Percentiles rank a stretch among this genome's conserved stretches.
phyloP scores from a whole-genome alignment of 345 rosid genomes.

The Dimocarpus longan region DNA sequence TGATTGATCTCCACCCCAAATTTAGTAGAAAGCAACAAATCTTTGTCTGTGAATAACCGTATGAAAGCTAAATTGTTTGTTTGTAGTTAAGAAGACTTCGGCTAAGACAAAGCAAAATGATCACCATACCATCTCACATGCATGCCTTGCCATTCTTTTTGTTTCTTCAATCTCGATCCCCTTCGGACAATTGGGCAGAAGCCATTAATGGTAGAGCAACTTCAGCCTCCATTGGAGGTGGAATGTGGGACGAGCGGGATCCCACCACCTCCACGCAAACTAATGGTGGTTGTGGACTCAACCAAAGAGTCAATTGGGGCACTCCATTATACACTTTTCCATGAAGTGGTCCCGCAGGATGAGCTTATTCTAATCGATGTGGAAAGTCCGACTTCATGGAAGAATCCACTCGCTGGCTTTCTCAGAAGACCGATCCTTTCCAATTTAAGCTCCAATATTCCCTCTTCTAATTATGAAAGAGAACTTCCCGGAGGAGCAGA shows the following conservation, averaged over 20 bases:
- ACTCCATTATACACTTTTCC: slow-evolving; percentile 70
- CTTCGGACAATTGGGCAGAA: too few relatives aligned
- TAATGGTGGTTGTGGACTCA: slow-evolving; percentile 81
- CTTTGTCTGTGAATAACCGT: slow-evolving; percentile 9
- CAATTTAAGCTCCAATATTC: slow-evolving; percentile 4
- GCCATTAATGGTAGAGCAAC: slow-evolving; percentile 1
- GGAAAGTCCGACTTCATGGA: slow-evolving; percentile 56
- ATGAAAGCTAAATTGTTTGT: slow-evolving; percentile 10
- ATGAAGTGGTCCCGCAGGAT: slow-evolving; percentile 61
- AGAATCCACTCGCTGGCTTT: slow-evolving; percentile 54
- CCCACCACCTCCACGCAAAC: slow-evolving; percentile 41
- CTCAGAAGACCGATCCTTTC: slow-evolving; percentile 32
- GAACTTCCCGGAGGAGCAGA: slow-evolving; percentile 32
- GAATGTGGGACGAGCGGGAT: neutral
- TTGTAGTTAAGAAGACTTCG: neutral
- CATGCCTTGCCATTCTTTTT: neutral
- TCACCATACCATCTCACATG: too few relatives aligned
- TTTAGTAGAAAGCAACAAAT: neutral
- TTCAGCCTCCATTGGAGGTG: slow-evolving; percentile 2
- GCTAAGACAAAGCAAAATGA: too few relatives aligned
- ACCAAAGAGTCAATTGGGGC: slow-evolving; percentile 69
- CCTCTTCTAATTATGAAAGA: slow-evolving; percentile 15
- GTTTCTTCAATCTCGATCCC: neutral
- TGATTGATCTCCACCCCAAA: too few relatives aligned
- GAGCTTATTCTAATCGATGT: slow-evolving; percentile 66